Base-by-base conservation (phyloP, 345 rosid genomes). In the Populus deltoides region DNA sequence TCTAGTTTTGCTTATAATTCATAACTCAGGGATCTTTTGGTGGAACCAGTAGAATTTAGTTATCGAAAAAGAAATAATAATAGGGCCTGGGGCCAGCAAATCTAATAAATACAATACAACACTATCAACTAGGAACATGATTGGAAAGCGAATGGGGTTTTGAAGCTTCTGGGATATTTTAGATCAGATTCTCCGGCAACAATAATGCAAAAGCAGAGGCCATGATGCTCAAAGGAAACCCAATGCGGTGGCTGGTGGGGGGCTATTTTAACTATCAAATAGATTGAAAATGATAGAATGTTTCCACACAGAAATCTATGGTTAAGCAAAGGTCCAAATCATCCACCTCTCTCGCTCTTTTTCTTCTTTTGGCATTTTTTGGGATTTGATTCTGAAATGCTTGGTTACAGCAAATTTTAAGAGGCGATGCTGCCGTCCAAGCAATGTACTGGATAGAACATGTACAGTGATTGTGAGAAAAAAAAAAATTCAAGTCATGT, bases 241-340 rank as follows among this genome's bases (percentile, higher is more conserved):
- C 69, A 61, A 73, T 51, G 73, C 27, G 85, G 78, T 68, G 70
- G 38, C 39, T 29, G 68, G 62, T 39, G n/a, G 66, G 82, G 31
- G 74, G 76, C 70, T 65, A 7, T 20, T 71, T 78, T 29, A 39
- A 67, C 22, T 69, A 69, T 67, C 6, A 68, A 49, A 49, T 25
- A 38, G 69, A 70, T 45, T 45, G 81, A 41, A 73, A 41, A 31
- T 36, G 38, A 45, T 78, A 25, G 73, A 69, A 79, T 63, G 53
- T 47, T 41, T 31, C 35, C 70, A 65, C 70, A 31, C 9, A 35
- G 15, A 31, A 27, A n/a, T 12, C 63, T 16, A 65, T 8, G 39
- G 38, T 31, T 4, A 8, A 55, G n/a, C 62, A 43, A 5, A 39
- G 15, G 24, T 72, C 77, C 62, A 78, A 39, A 68, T 31, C 43